Conservation (phyloP, 2,329 filamentous ascomycete species). For the Alternaria novae-zelandiae region DNA sequence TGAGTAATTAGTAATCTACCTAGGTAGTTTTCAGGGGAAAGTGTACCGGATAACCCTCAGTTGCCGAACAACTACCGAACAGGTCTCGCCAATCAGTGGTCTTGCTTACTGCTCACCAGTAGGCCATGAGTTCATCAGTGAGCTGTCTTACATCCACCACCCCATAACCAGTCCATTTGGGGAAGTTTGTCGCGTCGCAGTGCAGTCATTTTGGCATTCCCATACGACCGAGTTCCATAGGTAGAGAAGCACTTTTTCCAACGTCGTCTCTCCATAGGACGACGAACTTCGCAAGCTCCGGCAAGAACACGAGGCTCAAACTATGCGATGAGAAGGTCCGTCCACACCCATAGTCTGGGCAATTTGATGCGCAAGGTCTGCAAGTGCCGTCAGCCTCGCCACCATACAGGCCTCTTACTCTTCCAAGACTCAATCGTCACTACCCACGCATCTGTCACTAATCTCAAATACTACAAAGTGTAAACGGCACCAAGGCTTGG, state of each 20-base stretch:
- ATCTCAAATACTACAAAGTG: neutral
- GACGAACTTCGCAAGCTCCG: neutral
- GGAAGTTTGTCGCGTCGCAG: neutral
- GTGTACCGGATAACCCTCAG: neutral
- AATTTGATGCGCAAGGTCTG: neutral
- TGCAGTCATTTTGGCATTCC: neutral
- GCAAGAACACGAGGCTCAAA: neutral
- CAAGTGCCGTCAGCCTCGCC: neutral
- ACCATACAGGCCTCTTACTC: neutral
- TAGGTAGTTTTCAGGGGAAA: neutral
- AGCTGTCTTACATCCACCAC: neutral
- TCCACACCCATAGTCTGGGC: neutral
- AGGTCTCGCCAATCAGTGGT: neutral
- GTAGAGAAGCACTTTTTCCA: neutral
- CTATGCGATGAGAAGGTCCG: neutral
- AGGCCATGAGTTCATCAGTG: neutral
- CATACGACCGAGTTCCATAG: neutral
- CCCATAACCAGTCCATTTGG: neutral
- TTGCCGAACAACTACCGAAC: neutral
- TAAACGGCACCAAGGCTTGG: neutral
- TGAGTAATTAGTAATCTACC: neutral
- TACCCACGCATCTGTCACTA: neutral
- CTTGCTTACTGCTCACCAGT: neutral
- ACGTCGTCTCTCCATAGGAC: neutral
- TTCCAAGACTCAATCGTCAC: neutral